Evolutionary conservation across 2,329 filamentous ascomycete genomes (phyloP).

Genomic region (Neobulgaria alba): DNA sequence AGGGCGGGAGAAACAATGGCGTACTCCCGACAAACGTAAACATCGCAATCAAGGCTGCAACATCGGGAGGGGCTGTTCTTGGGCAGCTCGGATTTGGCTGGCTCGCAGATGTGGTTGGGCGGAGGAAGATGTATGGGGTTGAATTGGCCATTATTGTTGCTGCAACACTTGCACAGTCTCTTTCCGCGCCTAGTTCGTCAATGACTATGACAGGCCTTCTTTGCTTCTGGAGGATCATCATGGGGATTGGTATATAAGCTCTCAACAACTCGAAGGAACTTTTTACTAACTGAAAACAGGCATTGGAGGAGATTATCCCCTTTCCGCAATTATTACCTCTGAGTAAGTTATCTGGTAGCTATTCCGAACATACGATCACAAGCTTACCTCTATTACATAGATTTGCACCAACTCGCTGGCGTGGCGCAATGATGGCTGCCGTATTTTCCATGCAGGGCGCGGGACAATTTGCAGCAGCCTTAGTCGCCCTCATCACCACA

Average conservation of each 20-base stretch:
- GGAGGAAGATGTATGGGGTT: slow-evolving; percentile 75
- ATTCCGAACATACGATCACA: too few relatives aligned
- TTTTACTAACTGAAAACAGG: too few relatives aligned
- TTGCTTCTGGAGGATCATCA: slow-evolving; percentile 69
- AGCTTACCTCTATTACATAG: slow-evolving; percentile 27
- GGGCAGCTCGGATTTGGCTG: slow-evolving; percentile 72
- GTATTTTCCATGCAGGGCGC: slow-evolving; percentile 82
- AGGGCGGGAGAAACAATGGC: slow-evolving; percentile 43
- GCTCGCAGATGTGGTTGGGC: slow-evolving; percentile 66
- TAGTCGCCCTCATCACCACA: slow-evolving; percentile 63
- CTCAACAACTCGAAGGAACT: too few relatives aligned
- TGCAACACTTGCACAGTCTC: slow-evolving; percentile 58
- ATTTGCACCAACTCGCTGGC: slow-evolving; percentile 73
- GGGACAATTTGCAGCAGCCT: slow-evolving; percentile 64
- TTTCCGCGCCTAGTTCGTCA: slow-evolving; percentile 51
- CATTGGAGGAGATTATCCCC: slow-evolving; percentile 78
- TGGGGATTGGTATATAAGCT: slow-evolving; percentile 71
- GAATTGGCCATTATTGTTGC: slow-evolving; percentile 66
- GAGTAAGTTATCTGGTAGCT: slow-evolving; percentile 41
- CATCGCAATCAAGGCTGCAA: slow-evolving; percentile 74
- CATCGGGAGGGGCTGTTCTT: slow-evolving; percentile 68
- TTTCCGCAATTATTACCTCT: slow-evolving; percentile 64
- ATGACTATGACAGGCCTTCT: slow-evolving; percentile 52
- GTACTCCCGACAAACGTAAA: slow-evolving; percentile 55
- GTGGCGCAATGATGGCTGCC: slow-evolving; percentile 74